Base-by-base conservation (phyloP, 2,329 filamentous ascomycete genomes). In the Aspergillus quadricinctus region DNA sequence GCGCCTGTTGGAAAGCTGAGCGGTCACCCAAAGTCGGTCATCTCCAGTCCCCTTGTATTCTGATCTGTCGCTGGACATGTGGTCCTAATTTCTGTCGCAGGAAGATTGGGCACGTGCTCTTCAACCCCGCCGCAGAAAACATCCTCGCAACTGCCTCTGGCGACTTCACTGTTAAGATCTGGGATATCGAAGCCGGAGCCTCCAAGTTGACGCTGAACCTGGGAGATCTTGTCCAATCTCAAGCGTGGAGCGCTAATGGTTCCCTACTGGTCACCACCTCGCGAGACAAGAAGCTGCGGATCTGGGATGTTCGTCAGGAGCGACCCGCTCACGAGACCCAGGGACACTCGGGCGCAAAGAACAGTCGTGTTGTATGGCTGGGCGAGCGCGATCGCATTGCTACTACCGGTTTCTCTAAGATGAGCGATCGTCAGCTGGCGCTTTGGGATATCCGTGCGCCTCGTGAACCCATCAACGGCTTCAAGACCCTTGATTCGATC, bases 251-350 rank as follows among this genome's bases (percentile, higher is more conserved):
- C 75, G 91, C 92, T 62, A 88, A 89, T 65, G 94, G 94, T 58
- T 86, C 86, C 55, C 82, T 94, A 72, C 78, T 99, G 58, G 92
- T 89, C 50, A 97, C 94, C 7, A 97, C 94, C 8, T 96, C 92
- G 59, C 86, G 94, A 69, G 94, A 99, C 83, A 99, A 99, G 87
- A 97, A 96, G 80, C 83, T 99, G 62, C 88, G 94, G 59, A 87
- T 97, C 61, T 99, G 94, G 94, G 94, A 99, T 81, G 91, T 93
- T 57, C 88, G 94, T 71, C 92, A 97, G 79, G 89, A 97, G 77
- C 88, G 84, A 75, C 85, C 92, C 14, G 89, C 88, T 4, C 89
- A 96, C 69, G 92, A 97, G 72, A 86, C 88, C 14, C 78, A 86
- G 4, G 94, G 94, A 59, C 94, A 99, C 74, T 83, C 87, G 29